Evolutionary conservation across 2,329 filamentous ascomycete species (phyloP).

Genomic region (Ophiostoma australiae): DNA sequence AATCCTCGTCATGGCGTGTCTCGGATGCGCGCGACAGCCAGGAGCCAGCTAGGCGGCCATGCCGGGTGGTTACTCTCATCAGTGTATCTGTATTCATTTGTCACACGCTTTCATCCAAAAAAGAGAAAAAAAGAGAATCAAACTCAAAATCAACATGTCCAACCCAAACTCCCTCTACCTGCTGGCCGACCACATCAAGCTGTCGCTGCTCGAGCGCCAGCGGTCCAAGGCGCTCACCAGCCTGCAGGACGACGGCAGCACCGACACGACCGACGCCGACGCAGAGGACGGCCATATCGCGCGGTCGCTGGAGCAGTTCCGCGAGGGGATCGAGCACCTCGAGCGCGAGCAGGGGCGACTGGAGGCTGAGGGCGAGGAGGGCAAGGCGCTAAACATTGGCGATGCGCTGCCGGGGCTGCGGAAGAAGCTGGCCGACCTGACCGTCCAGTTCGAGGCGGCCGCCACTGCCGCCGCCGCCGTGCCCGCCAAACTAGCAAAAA

Average conservation of each 20-base stretch:
- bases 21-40: not conserved
- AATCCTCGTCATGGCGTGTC: slow-evolving; percentile 4
- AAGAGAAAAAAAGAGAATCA: no score
- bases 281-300: slow-evolving; percentile 86
- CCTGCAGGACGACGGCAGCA: slow-evolving; percentile 43
- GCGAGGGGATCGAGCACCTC: slow-evolving; percentile 69
- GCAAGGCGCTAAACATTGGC: slow-evolving; percentile 48
- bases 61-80: not conserved
- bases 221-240: slow-evolving; percentile 77
- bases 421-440: slow-evolving; percentile 70
- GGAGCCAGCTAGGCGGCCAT: not conserved
- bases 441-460: slow-evolving; percentile 68
- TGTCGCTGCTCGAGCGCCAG: slow-evolving; percentile 87
- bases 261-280: slow-evolving; percentile 38
- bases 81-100: not conserved
- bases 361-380: slow-evolving; percentile 58
- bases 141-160: slow-evolving; percentile 39
- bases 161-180: slow-evolving; percentile 77
- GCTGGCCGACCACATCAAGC: slow-evolving; percentile 92
- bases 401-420: slow-evolving; percentile 65
- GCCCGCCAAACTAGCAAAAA: slow-evolving; percentile 46
- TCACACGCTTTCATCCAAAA: not conserved
- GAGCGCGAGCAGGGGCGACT: slow-evolving; percentile 60
- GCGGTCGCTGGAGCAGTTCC: slow-evolving; percentile 79
- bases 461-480: slow-evolving; percentile 27